Evolutionary conservation across 2,329 filamentous ascomycete species (phyloP).

Genomic region (Aureobasidium sp.): DNA sequence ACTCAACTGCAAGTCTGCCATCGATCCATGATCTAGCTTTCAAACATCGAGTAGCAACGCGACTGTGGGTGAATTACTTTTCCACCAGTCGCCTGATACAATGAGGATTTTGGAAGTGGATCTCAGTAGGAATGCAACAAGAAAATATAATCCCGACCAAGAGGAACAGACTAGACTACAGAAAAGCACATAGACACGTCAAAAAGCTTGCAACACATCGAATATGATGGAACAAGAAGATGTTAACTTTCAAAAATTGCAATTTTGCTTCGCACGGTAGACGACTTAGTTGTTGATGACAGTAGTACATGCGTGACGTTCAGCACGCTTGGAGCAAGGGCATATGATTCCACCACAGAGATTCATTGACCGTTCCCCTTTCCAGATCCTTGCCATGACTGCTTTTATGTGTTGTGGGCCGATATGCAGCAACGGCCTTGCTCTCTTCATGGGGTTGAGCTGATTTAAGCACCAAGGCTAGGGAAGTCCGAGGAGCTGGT

Average conservation of each 20-base stretch:
- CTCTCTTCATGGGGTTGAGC: not conserved
- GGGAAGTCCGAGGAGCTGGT: constrained; percentile 26
- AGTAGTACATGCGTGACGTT: constrained; percentile 3
- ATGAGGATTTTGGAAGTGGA: not conserved
- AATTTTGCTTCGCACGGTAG: constrained; percentile 8
- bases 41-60: not conserved
- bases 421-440: constrained; percentile 5
- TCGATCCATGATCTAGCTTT: not conserved
- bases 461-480: constrained; percentile 21
- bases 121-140: not conserved
- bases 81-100: not conserved
- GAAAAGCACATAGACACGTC: not conserved
- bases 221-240: not conserved
- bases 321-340: not conserved
- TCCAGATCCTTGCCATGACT: constrained; percentile 1
- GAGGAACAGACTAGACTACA: not conserved
- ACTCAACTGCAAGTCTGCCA: not conserved
- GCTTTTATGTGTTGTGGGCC: constrained; percentile 3
- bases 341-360: not conserved
- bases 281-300: constrained; percentile 7
- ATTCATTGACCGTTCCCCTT: not conserved
- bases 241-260: constrained; percentile 7
- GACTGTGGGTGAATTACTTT: no score
- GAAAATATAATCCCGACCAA: not conserved
- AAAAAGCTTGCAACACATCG: not conserved